These are phyloP conservation scores for Solanum chilense DNA, from an alignment of 257 asterid genomes.

Conservation along the genomic window DNA sequence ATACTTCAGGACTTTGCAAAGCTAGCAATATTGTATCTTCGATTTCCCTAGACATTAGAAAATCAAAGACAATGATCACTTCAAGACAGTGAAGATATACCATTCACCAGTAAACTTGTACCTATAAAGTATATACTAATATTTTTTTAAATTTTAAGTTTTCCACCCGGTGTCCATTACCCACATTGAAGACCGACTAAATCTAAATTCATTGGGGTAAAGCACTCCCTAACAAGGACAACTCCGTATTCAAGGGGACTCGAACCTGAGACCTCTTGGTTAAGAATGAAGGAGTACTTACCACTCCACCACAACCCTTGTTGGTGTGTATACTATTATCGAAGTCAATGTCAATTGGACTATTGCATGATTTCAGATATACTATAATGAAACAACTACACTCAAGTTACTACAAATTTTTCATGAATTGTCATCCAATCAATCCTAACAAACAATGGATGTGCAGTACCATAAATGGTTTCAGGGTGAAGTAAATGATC, in stretches of 20 bases:
- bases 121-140: neutral
- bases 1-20: slow-evolving; percentile 84
- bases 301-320: neutral
- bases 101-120: neutral
- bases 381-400: neutral
- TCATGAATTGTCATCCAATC: neutral
- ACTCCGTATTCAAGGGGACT: neutral
- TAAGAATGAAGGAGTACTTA: neutral
- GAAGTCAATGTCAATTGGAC: neutral
- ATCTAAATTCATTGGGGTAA: too few relatives aligned
- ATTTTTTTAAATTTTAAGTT: neutral
- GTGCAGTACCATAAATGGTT: neutral
- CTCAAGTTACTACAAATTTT: neutral
- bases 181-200: neutral
- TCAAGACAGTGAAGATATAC: neutral
- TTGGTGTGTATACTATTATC: neutral
- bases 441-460: neutral
- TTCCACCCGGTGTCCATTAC: neutral
- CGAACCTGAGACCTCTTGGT: neutral
- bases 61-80: neutral
- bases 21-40: slow-evolving; percentile 92
- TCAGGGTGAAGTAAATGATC: neutral
- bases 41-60: slow-evolving; percentile 41
- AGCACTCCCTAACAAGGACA: neutral
- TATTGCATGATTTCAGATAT: neutral